phyloP scores from a whole-genome alignment of 2,329 filamentous ascomycete species.

The Diaporthe longicolla region DNA sequence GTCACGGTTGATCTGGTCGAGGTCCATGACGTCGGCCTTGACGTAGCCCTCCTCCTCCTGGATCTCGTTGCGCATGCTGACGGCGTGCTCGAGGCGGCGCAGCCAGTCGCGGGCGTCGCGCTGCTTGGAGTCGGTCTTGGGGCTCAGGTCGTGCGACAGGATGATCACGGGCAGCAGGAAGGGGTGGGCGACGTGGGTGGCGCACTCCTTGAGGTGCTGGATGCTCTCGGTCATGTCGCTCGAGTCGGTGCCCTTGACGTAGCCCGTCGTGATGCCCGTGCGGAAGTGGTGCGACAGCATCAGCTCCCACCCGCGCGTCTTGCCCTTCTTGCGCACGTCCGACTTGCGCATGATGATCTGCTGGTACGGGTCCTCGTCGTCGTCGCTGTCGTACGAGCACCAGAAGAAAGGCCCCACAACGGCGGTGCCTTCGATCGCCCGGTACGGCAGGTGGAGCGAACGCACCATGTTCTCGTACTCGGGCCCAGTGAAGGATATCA shows the following conservation, averaged over 20 bases:
- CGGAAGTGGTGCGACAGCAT: constrained; percentile 72
- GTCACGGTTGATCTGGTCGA: constrained; percentile 73
- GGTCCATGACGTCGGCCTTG: constrained; percentile 64
- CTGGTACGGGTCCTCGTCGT: constrained; percentile 66
- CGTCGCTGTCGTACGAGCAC: constrained; percentile 69
- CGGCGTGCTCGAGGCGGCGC: constrained; percentile 71
- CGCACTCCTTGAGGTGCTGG: constrained; percentile 64
- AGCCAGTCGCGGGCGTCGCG: constrained; percentile 75
- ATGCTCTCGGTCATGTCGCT: constrained; percentile 67
- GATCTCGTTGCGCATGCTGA: constrained; percentile 73
- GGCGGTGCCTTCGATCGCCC: constrained; percentile 70
- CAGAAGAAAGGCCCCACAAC: constrained; percentile 76
- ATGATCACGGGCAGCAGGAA: constrained; percentile 72
- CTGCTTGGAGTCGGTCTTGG: constrained; percentile 71
- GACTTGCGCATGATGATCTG: constrained; percentile 76
- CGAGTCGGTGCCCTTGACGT: constrained; percentile 71
- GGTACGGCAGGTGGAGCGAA: constrained; percentile 66
- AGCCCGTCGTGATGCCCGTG: constrained; percentile 70
- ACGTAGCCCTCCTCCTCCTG: constrained; percentile 69
- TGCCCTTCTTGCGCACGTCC: constrained; percentile 75
- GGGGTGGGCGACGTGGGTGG: constrained; percentile 67
- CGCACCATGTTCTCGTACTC: constrained; percentile 70
- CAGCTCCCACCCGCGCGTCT: constrained; percentile 75
- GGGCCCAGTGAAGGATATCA: constrained; percentile 66
- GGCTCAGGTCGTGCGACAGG: constrained; percentile 70